Conservation (phyloP, 768 basidiomycete genomes). For the Auricularia heimuer region DNA sequence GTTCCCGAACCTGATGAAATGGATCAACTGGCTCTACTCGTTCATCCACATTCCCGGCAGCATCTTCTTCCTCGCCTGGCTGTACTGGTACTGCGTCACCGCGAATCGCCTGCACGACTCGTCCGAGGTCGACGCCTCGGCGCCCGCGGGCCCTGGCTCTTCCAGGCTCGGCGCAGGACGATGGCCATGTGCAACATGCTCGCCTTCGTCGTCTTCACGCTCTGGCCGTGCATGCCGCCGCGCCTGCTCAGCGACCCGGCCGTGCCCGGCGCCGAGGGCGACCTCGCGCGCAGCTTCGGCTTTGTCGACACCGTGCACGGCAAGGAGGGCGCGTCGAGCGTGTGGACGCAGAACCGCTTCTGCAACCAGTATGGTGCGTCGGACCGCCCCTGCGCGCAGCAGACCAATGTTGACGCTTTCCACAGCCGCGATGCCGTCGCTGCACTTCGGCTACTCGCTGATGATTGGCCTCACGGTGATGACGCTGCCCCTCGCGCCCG, state of each 20-base stretch:
- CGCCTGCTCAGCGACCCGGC: background rate
- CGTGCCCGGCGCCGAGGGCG: background rate
- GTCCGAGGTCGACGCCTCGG: background rate
- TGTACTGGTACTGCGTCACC: constrained; percentile 1
- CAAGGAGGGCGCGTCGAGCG: background rate
- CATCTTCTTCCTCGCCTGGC: constrained; percentile 1
- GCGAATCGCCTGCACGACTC: background rate
- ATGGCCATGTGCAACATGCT: constrained; percentile 2
- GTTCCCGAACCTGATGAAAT: background rate
- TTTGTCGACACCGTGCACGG: constrained; percentile 1
- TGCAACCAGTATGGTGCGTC: background rate
- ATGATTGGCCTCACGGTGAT: background rate
- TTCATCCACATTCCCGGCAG: constrained; percentile 2
- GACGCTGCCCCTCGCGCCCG: background rate
- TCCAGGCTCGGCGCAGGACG: background rate
- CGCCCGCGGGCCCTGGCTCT: background rate
- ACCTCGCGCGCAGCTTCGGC: background rate
- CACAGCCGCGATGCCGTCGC: background rate
- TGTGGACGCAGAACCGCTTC: constrained; percentile 1
- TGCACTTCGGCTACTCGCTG: background rate
- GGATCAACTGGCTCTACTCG: constrained; percentile 3
- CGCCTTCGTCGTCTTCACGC: background rate
- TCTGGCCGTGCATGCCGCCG: constrained; percentile 1
- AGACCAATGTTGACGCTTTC: background rate
- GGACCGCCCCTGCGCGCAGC: background rate